phyloP scores from a whole-genome alignment of 176 grass and related monocot genomes.

The Oryza longistaminata region DNA sequence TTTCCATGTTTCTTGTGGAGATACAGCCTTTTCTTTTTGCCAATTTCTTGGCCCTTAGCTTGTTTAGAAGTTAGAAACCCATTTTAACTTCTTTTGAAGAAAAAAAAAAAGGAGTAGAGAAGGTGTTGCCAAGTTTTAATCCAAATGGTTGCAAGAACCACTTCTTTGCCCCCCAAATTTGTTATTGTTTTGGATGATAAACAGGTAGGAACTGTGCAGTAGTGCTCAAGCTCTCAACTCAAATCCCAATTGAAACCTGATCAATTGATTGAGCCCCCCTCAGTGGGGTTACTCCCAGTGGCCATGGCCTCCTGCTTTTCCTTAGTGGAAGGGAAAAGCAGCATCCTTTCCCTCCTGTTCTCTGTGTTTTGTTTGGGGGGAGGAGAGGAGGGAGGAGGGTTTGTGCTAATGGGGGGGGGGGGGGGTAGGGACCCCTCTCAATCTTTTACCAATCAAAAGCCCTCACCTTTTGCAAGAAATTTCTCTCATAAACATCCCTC shows the following conservation, averaged over 20 bases:
- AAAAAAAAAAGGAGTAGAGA: not conserved
- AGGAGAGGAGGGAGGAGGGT: not conserved
- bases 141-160: not conserved
- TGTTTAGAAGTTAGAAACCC: not conserved
- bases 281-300: constrained; percentile 29
- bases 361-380: not conserved
- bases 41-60: not conserved
- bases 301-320: constrained; percentile 26
- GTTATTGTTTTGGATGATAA: not conserved
- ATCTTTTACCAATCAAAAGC: constrained; percentile 45
- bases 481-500: constrained; percentile 26
- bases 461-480: constrained; percentile 35
- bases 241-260: constrained; percentile 5
- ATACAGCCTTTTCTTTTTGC: not conserved
- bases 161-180: not conserved
- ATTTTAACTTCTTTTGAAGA: not conserved
- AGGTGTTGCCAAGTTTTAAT: not conserved
- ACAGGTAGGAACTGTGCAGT: not conserved
- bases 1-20: not conserved
- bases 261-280: not conserved
- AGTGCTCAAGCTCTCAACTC: not conserved
- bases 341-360: constrained; percentile 29
- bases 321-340: constrained; percentile 39
- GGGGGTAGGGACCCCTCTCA: constrained; percentile 24
- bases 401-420: not conserved